Evolutionary conservation across 2,329 filamentous ascomycete species (phyloP).

Genomic region (Cladosporium sp.): DNA sequence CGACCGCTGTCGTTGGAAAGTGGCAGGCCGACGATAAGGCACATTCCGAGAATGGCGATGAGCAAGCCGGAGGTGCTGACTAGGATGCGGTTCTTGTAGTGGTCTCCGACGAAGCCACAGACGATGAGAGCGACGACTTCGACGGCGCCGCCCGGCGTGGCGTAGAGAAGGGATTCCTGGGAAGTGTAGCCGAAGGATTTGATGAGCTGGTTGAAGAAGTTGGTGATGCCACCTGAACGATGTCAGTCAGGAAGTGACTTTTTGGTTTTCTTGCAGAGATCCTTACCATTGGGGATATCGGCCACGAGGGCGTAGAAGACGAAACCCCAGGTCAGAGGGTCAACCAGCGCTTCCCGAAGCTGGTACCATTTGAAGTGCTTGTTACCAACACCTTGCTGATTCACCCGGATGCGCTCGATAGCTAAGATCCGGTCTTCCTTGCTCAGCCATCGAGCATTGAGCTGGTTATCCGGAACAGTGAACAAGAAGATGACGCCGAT

Average conservation of each 20-base stretch:
- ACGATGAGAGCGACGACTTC: slow-evolving; percentile 54
- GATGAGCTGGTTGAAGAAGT: slow-evolving; percentile 58
- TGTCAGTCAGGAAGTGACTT: not conserved
- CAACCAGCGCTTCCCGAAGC: slow-evolving; percentile 51
- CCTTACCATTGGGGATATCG: slow-evolving; percentile 50
- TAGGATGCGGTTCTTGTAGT: slow-evolving; percentile 51
- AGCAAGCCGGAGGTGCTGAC: slow-evolving; percentile 48
- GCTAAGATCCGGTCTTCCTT: slow-evolving; percentile 62
- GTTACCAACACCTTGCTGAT: slow-evolving; percentile 68
- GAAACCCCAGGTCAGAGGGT: slow-evolving; percentile 56
- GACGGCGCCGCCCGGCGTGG: slow-evolving; percentile 59
- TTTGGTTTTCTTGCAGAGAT: not conserved
- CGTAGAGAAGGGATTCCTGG: slow-evolving; percentile 58
- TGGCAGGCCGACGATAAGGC: slow-evolving; percentile 59
- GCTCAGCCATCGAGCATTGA: slow-evolving; percentile 57
- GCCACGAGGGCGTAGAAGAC: slow-evolving; percentile 51
- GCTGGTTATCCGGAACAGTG: slow-evolving; percentile 52
- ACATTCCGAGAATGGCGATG: slow-evolving; percentile 52
- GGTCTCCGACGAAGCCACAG: slow-evolving; percentile 53
- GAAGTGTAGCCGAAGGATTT: slow-evolving; percentile 59
- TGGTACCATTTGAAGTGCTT: slow-evolving; percentile 46
- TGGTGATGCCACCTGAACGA: slow-evolving; percentile 43
- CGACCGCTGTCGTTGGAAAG: slow-evolving; percentile 52
- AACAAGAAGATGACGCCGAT: slow-evolving; percentile 41
- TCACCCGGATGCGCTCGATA: slow-evolving; percentile 64